phyloP scores from a whole-genome alignment of 345 rosid species.

The Hibiscus syriacus region DNA sequence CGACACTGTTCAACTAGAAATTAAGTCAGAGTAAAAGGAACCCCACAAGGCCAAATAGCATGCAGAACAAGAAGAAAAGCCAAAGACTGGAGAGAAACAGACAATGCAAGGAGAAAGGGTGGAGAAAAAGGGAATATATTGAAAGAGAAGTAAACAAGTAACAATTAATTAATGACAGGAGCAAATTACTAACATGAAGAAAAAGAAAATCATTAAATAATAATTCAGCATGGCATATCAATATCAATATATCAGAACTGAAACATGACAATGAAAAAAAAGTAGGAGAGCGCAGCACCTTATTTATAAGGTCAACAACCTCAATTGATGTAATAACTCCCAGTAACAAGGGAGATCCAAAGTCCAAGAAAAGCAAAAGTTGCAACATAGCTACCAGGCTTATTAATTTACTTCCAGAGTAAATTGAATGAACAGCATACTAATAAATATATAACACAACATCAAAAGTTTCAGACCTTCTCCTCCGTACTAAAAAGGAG shows the following conservation, averaged over 20 bases:
- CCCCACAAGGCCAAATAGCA: conserved; percentile 5
- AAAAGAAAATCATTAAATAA: not conserved
- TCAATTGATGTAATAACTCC: conserved; percentile 32
- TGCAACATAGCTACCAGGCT: conserved; percentile 39
- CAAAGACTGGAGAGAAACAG: conserved; percentile 12
- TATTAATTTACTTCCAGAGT: conserved; percentile 28
- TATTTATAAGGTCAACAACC: conserved; percentile 17
- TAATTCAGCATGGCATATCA: not conserved
- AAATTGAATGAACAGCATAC: conserved; percentile 21
- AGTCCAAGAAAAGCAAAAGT: conserved; percentile 28
- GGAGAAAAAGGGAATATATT: conserved; percentile 3
- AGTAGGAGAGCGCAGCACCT: not conserved
- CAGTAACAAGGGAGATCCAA: conserved; percentile 30
- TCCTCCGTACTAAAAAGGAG: conserved; percentile 13
- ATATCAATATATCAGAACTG: conserved; percentile 4
- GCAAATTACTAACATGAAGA: not conserved
- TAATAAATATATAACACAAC: conserved; percentile 32
- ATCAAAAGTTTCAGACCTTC: conserved; percentile 26
- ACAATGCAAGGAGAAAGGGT: conserved; percentile 9
- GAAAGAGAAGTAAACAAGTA: not conserved
- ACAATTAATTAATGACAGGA: not conserved
- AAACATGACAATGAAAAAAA: conserved; percentile 6
- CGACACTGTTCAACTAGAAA: conserved; percentile 12
- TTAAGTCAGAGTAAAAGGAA: conserved; percentile 1
- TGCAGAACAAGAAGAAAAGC: conserved; percentile 13